Evolutionary conservation across 352 stramenopile species (phyloP).

Genomic region (Globisporangium radiosum): DNA sequence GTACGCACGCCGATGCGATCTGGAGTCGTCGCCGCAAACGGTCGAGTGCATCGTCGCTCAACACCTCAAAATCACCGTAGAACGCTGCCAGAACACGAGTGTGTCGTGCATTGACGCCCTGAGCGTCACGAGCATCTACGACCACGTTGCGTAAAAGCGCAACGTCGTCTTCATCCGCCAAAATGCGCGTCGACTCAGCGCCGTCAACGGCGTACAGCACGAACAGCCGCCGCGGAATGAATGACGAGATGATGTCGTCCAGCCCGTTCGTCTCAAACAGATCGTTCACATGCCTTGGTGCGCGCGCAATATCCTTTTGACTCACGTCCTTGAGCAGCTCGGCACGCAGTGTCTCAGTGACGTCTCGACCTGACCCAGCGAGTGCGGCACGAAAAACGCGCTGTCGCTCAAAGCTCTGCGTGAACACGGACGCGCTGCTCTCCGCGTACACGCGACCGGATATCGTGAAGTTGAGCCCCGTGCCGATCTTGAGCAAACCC

Average conservation of each 20-base stretch:
- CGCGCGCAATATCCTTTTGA: background rate
- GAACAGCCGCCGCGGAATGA: constrained; percentile 17
- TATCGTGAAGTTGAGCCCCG: constrained; percentile 61
- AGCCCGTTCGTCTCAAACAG: constrained; percentile 9
- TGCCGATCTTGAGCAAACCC: constrained; percentile 62
- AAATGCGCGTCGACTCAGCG: constrained; percentile 15
- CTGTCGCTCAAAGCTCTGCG: constrained; percentile 17
- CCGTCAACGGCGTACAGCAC: constrained; percentile 18
- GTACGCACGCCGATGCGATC: constrained; percentile 2
- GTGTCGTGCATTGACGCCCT: background rate
- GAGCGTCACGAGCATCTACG: background rate
- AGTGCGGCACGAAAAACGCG: constrained; percentile 22
- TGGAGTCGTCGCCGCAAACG: constrained; percentile 16
- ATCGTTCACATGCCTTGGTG: constrained; percentile 7
- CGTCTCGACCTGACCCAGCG: constrained; percentile 37
- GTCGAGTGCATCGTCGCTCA: constrained; percentile 21
- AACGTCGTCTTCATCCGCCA: constrained; percentile 20
- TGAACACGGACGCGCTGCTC: constrained; percentile 21
- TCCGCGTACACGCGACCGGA: constrained; percentile 58
- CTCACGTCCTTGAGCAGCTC: constrained; percentile 7
- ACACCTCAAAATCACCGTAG: constrained; percentile 45
- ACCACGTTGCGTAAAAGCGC: background rate
- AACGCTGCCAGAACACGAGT: constrained; percentile 26
- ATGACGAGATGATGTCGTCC: constrained; percentile 12
- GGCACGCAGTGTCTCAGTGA: constrained; percentile 19